Evolutionary conservation across 148 eudicot genomes (phyloP).

Genomic region (Rhododendron ovatum): DNA sequence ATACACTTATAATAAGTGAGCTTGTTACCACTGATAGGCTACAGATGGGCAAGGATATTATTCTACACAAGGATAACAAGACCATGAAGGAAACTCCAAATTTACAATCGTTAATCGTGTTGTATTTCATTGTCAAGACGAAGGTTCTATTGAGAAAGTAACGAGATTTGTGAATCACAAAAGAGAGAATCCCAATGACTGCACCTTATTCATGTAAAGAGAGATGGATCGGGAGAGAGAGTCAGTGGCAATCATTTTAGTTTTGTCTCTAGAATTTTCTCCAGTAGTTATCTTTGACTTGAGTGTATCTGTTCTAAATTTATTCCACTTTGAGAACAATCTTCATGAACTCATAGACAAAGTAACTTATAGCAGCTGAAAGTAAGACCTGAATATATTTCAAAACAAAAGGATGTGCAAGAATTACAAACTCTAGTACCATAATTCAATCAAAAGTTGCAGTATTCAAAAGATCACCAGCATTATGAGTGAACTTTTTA

Average conservation of each 20-base stretch:
- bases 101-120: too few relatives aligned
- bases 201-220: background rate
- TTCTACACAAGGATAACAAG: too few relatives aligned
- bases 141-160: background rate
- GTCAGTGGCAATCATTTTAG: background rate
- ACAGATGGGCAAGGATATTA: too few relatives aligned
- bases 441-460: background rate
- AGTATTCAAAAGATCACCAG: background rate
- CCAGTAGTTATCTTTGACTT: background rate
- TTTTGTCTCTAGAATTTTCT: background rate
- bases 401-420: constrained; percentile 1
- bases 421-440: background rate
- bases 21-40: too few relatives aligned
- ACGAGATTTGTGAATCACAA: background rate
- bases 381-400: too few relatives aligned
- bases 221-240: background rate
- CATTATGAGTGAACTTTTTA: too few relatives aligned
- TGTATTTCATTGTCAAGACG: background rate
- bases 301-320: background rate
- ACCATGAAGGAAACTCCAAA: too few relatives aligned
- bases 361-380: too few relatives aligned
- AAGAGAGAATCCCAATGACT: background rate
- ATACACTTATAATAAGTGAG: too few relatives aligned
- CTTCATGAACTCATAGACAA: too few relatives aligned
- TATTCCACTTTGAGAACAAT: too few relatives aligned